Percentiles rank a stretch among this genome's conserved stretches.
phyloP scores from a whole-genome alignment of 2,329 filamentous ascomycete genomes.

The Xylogone sp. region DNA sequence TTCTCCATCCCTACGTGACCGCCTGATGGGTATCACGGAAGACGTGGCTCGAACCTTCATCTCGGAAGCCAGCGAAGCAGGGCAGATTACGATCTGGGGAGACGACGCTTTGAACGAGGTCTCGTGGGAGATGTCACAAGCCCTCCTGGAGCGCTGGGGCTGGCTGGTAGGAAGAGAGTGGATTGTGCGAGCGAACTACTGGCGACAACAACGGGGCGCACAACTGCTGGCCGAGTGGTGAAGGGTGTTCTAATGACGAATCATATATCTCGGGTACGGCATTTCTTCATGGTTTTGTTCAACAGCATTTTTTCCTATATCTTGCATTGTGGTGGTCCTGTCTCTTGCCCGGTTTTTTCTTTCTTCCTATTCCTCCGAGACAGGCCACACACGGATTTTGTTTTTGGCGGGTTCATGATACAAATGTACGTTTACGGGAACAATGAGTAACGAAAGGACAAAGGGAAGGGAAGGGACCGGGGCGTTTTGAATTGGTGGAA shows the following conservation, averaged over 20 bases:
- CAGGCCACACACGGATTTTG: background rate
- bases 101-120: constrained; percentile 37
- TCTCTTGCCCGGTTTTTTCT: background rate
- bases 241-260: too few species aligned
- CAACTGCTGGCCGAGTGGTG: constrained; percentile 31
- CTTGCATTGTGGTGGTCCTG: background rate
- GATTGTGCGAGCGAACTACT: constrained; percentile 37
- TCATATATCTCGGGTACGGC: too few species aligned
- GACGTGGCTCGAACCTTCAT: constrained; percentile 35
- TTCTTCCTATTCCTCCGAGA: background rate
- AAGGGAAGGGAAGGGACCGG: too few species aligned
- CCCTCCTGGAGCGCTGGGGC: constrained; percentile 35
- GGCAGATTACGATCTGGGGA: constrained; percentile 39
- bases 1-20: constrained; percentile 34
- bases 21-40: constrained; percentile 29
- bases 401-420: background rate
- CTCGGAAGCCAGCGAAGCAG: constrained; percentile 32
- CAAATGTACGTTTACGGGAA: background rate
- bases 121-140: constrained; percentile 38
- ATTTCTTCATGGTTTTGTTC: too few species aligned
- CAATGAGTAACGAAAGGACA: background rate
- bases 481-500: background rate
- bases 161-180: constrained; percentile 35
- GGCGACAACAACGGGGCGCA: constrained; percentile 34
- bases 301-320: background rate